These are phyloP conservation scores for Lantana camara DNA, from an alignment of 257 asterid genomes.

Conservation along the genomic window DNA sequence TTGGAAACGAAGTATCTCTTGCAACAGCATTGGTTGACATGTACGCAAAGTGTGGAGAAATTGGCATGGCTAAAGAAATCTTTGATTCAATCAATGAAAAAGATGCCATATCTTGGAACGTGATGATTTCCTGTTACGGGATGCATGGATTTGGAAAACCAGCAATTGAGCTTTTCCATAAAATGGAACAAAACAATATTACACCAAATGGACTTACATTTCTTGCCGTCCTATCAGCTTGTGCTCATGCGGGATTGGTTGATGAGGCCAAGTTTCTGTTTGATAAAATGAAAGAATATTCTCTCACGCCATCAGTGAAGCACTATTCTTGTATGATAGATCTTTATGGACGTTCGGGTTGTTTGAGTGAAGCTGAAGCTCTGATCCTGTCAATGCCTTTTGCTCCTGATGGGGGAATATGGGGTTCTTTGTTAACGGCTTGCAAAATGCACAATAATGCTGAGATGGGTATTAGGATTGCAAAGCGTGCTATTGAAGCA, in stretches of 20 bases:
- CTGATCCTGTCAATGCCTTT: constrained; percentile 69
- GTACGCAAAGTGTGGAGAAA: constrained; percentile 82
- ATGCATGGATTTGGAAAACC: constrained; percentile 65
- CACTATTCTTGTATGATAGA: constrained; percentile 84
- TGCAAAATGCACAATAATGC: constrained; percentile 64
- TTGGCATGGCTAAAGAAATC: constrained; percentile 54
- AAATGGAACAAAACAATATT: constrained; percentile 52
- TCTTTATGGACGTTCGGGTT: constrained; percentile 67
- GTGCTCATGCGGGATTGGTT: constrained; percentile 75
- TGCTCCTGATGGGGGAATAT: constrained; percentile 65
- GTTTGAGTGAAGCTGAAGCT: constrained; percentile 65
- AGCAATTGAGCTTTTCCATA: constrained; percentile 53
- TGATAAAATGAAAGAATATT: constrained; percentile 50
- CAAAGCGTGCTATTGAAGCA: constrained; percentile 71
- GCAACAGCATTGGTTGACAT: constrained; percentile 70
- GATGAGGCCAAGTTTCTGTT: constrained; percentile 61
- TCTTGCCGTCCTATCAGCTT: constrained; percentile 74
- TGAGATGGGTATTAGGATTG: constrained; percentile 68
- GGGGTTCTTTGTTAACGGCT: constrained; percentile 78
- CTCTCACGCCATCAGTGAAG: constrained; percentile 57
- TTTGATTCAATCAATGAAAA: constrained; percentile 52
- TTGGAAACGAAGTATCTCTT: constrained; percentile 43
- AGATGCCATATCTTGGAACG: constrained; percentile 72
- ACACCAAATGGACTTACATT: constrained; percentile 66
- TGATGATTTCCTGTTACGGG: constrained; percentile 79